Evolutionary conservation across 176 grass and related monocot species (phyloP).

Genomic region (Bolboschoenus planiculmis): DNA sequence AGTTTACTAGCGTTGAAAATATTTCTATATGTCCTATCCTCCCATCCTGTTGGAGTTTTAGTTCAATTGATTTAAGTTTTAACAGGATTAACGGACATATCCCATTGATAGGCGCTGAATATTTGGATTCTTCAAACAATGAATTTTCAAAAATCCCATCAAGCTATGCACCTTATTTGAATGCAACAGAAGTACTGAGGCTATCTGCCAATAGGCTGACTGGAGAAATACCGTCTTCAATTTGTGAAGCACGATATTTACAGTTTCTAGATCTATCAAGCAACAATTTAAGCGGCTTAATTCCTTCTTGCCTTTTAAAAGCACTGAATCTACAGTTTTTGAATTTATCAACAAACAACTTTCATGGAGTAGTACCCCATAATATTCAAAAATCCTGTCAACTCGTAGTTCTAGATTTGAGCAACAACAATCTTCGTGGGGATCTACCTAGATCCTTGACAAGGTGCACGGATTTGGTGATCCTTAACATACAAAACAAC

Average conservation of each 20-base stretch:
- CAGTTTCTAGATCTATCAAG: not conserved
- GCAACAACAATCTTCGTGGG: constrained; percentile 17
- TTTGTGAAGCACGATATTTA: not conserved
- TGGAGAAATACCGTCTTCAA: not conserved
- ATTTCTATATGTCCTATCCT: no score
- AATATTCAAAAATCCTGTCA: not conserved
- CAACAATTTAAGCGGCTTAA: constrained; percentile 20
- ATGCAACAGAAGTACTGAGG: no score
- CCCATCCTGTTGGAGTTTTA: no score
- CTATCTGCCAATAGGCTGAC: constrained; percentile 19
- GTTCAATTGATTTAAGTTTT: no score
- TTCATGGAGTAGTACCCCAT: not conserved
- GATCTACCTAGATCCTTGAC: not conserved
- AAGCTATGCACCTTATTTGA: no score
- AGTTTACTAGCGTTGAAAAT: constrained; percentile 14
- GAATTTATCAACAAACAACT: constrained; percentile 26
- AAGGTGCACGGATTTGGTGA: not conserved
- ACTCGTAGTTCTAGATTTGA: constrained; percentile 13
- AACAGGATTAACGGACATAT: no score
- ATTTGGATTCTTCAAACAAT: no score
- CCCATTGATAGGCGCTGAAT: no score
- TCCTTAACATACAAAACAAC: constrained; percentile 22
- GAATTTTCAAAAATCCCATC: no score
- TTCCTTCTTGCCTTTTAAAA: constrained; percentile 15
- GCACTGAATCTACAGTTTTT: not conserved